Evolutionary conservation across 140 eudicot genomes (phyloP), one percentile per base, ranked within the genome.

Genomic region (Senecio squalidus): DNA sequence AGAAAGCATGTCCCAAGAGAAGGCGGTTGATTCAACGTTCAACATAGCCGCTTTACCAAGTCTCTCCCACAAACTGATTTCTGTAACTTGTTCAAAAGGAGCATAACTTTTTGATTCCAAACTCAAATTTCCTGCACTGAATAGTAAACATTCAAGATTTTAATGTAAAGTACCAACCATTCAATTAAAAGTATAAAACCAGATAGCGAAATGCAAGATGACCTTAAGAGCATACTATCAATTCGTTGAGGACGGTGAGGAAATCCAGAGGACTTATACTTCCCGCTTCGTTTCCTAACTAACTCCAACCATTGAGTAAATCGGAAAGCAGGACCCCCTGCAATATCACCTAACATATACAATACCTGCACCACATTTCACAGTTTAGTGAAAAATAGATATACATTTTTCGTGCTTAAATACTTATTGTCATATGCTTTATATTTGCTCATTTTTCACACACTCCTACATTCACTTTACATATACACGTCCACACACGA

Each of bases 291-390:
- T 67, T 80, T 87, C 34, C 98, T 89, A 36, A 92, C 95, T 58
- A 92, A 71, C 43, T 87, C 98, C 81, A 92, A 66, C 98, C 96
- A 92, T 75, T 92, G 96, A 28, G 82, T 59, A 52, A 91, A 83
- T 61, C 90, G 73, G 64, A 78, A 78, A 26, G 94, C 95, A 6
- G 98, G 88, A 20, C 86, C 89, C 9, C 92, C 79, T n/a, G 96
- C 74, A 60, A 88, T 84, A 64, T 92, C 96, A 67, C 96, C 95
- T 83, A 92, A 73, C 96, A 87, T 84, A 64, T 84, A 87, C 86
- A 92, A 67, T 52, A 82, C 93, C 98, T 92, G 84, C 83, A 73
- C 22, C 46, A 44, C 41, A 36, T 4, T 9, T 36, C 41, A 36
- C 15, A 36, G n/a, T n/a, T n/a, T n/a, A n/a, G n/a, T n/a, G n/a